Percentiles rank a stretch among this genome's conserved stretches.
phyloP scores from a whole-genome alignment of 768 basidiomycete genomes.

The Xerocomus spinulosus region DNA sequence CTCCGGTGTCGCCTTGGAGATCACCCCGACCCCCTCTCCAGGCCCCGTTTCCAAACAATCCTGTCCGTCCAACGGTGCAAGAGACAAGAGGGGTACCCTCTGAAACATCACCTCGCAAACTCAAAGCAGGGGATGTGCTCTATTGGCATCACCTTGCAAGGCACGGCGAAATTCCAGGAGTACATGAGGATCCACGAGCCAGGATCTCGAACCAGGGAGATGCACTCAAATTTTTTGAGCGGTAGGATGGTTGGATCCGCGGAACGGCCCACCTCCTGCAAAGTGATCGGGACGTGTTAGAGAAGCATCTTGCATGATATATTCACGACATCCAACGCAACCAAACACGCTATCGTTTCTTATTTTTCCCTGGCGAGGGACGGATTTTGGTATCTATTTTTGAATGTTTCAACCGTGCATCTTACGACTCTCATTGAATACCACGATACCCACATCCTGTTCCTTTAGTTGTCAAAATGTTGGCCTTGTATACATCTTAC shows the following conservation, averaged over 20 bases:
- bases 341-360: conserved; percentile 9
- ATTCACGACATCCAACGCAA: conserved; percentile 26
- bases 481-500: conserved; percentile 23
- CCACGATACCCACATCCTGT: conserved; percentile 33
- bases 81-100: conserved; percentile 10
- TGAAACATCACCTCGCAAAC: conserved; percentile 33
- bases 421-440: conserved; percentile 27
- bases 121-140: conserved; percentile 57
- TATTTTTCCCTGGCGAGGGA: conserved; percentile 16
- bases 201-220: conserved; percentile 16
- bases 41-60: conserved; percentile 9
- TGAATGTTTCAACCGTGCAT: conserved; percentile 30
- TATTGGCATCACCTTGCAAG: conserved; percentile 75
- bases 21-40: conserved; percentile 22
- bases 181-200: conserved; percentile 58
- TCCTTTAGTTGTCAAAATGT: conserved; percentile 24
- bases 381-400: conserved; percentile 29
- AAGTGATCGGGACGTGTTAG: conserved; percentile 5
- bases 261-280: conserved; percentile 7
- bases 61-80: conserved; percentile 8
- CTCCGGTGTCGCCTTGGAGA: conserved; percentile 20
- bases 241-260: conserved; percentile 18
- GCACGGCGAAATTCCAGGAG: conserved; percentile 69
- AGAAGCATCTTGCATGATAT: conserved; percentile 18
- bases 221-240: conserved; percentile 19